Conservation (phyloP, 148 eudicot species). For the Silene latifolia region DNA sequence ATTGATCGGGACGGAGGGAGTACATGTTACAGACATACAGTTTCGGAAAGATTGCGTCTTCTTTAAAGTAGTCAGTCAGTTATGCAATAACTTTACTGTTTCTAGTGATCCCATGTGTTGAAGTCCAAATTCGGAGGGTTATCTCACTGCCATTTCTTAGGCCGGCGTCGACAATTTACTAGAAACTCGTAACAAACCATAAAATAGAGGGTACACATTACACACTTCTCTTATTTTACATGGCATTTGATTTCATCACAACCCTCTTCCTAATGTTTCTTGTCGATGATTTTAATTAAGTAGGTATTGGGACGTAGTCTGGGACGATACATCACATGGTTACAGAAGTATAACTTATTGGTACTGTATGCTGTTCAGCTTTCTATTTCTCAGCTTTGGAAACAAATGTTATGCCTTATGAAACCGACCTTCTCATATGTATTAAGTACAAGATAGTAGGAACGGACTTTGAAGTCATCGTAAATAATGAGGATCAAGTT, state of each 20-base stretch:
- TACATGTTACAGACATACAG: too few relatives aligned
- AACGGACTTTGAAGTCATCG: conserved; percentile 35
- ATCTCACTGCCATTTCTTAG: conserved; percentile 35
- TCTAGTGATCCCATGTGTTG: not conserved
- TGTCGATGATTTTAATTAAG: not conserved
- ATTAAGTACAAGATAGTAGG: conserved; percentile 44
- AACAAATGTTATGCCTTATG: not conserved
- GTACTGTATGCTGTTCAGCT: conserved; percentile 16
- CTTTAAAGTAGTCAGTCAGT: not conserved
- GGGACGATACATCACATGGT: conserved; percentile 18
- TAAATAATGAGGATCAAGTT: conserved; percentile 38
- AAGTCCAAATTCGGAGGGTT: conserved; percentile 37
- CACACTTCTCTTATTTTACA: not conserved
- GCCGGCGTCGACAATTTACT: conserved; percentile 40
- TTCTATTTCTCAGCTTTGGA: not conserved
- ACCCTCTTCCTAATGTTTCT: not conserved
- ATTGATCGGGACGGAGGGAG: too few relatives aligned
- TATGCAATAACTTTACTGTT: not conserved
- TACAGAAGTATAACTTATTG: conserved; percentile 24
- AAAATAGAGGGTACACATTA: conserved; percentile 51
- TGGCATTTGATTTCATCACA: not conserved
- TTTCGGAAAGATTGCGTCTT: too few relatives aligned
- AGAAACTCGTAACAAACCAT: conserved; percentile 29
- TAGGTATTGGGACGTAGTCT: conserved; percentile 52
- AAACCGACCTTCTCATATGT: not conserved